Evolutionary conservation across 345 rosid species (phyloP).

Genomic region (Eutrema heterophyllum): DNA sequence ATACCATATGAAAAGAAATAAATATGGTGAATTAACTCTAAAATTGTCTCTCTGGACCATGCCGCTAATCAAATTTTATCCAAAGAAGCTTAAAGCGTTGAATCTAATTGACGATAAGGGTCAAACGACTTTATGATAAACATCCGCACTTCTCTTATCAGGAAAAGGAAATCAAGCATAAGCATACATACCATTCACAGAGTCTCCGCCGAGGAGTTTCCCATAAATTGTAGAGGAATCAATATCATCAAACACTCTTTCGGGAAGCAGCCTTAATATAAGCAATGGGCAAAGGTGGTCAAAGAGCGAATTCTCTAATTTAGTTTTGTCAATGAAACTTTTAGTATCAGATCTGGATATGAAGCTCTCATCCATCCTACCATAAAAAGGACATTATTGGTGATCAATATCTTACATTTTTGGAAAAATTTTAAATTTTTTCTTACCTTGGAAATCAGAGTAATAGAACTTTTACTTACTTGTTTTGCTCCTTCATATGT

Average conservation of each 20-base stretch:
- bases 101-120: neutral
- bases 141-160: constrained; percentile 2
- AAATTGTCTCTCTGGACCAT: neutral
- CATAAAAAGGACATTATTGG: neutral
- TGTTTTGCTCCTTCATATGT: constrained; percentile 55
- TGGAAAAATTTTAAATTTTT: neutral
- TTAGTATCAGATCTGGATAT: constrained; percentile 35
- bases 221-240: constrained; percentile 51
- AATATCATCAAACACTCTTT: constrained; percentile 64
- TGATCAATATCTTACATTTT: neutral
- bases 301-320: constrained; percentile 50
- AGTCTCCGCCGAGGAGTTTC: constrained; percentile 38
- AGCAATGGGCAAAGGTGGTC: constrained; percentile 85
- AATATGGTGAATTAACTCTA: neutral
- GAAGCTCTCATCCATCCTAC: constrained; percentile 39
- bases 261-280: constrained; percentile 74
- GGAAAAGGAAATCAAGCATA: neutral
- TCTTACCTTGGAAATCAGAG: neutral
- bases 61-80: neutral
- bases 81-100: neutral
- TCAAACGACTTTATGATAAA: neutral
- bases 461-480: constrained; percentile 37
- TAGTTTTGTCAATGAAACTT: constrained; percentile 32
- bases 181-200: constrained; percentile 38
- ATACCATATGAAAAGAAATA: constrained; percentile 8